phyloP scores from a whole-genome alignment of 495 filamentous ascomycete genomes.

The Hypoxylon intermedium region DNA sequence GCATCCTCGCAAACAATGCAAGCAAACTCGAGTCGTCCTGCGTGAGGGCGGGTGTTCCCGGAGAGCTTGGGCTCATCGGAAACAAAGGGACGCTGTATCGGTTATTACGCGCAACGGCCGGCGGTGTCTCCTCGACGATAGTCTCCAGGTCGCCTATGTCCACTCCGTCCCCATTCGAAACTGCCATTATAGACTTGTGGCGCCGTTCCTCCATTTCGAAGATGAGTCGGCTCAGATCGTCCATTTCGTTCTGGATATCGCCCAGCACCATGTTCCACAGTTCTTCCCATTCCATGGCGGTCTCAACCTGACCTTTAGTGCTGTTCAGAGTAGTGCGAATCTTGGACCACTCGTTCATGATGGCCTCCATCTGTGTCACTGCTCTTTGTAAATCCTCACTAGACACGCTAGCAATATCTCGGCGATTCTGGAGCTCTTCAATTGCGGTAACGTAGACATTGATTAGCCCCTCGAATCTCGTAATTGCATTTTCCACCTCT shows the following conservation, averaged over 20 bases:
- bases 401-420: conserved; percentile 74
- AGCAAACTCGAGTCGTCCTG: conserved; percentile 83
- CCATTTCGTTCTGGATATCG: conserved; percentile 90
- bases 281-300: conserved; percentile 99
- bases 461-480: conserved; percentile 83
- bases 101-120: conserved; percentile 61
- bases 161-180: conserved; percentile 64
- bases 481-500: conserved; percentile 86
- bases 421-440: conserved; percentile 82
- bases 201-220: conserved; percentile 97
- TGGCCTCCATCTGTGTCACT: conserved; percentile 85
- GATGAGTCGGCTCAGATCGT: conserved; percentile 78
- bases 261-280: conserved; percentile 92
- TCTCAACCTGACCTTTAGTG: conserved; percentile 88
- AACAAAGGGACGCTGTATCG: conserved; percentile 72
- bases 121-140: conserved; percentile 87
- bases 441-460: conserved; percentile 90
- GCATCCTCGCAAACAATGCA: conserved; percentile 90
- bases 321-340: conserved; percentile 75
- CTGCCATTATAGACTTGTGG: conserved; percentile 72
- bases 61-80: conserved; percentile 63
- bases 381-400: conserved; percentile 71
- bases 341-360: conserved; percentile 81
- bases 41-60: conserved; percentile 62
- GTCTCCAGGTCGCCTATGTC: conserved; percentile 92